Conservation (phyloP, 257 asterid species). For the Lantana camara region DNA sequence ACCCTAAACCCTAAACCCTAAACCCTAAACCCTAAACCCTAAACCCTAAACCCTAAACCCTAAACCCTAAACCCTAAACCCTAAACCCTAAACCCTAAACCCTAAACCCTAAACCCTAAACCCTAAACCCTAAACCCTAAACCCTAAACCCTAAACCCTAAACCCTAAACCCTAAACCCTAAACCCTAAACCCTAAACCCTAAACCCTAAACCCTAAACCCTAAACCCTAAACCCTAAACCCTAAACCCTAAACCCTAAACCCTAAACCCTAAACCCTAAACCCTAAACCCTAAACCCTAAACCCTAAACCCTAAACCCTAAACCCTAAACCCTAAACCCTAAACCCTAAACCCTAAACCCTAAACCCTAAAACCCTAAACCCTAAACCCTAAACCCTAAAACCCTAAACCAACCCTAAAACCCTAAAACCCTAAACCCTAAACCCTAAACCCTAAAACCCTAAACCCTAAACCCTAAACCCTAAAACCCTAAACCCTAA, state of each 20-base stretch:
- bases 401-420: background rate
- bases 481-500: background rate
- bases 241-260: background rate
- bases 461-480: background rate
- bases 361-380: background rate
- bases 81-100: conserved; percentile 14
- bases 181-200: background rate
- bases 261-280: background rate
- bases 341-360: background rate
- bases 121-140: conserved; percentile 2
- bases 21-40: background rate
- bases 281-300: background rate
- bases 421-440: conserved; percentile 4
- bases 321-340: conserved; percentile 12
- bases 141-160: conserved; percentile 6
- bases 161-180: background rate
- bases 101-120: conserved; percentile 5
- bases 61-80: background rate
- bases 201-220: background rate
- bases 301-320: background rate
- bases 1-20: background rate
- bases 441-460: background rate
- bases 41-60: background rate
- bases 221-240: background rate
- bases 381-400: background rate